A percentile compares a stretch with the other conserved stretches of the same genome.
These are phyloP conservation scores for Teunomyces funiuensis DNA, from an alignment of 805 yeast species.

Conservation along the genomic window DNA sequence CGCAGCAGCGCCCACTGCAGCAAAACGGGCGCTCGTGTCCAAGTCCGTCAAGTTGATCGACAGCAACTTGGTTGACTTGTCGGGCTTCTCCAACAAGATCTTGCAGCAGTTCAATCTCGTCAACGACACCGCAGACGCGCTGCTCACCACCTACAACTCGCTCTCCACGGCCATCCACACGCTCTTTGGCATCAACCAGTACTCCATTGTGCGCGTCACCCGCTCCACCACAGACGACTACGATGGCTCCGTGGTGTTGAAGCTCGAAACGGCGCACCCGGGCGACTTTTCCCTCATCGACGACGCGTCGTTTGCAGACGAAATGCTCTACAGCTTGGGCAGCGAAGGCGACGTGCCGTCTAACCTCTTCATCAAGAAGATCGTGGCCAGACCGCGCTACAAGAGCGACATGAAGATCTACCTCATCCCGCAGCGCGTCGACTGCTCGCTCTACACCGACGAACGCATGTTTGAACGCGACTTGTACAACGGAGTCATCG, in stretches of 20 bases:
- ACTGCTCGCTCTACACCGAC: conserved; percentile 46
- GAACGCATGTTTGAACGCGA: conserved; percentile 53
- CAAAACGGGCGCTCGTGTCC: conserved; percentile 13
- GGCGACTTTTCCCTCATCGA: conserved; percentile 52
- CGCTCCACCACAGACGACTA: conserved; percentile 53
- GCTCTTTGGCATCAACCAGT: conserved; percentile 42
- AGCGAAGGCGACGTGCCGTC: conserved; percentile 43
- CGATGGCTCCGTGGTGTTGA: conserved; percentile 52
- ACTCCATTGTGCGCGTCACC: conserved; percentile 51
- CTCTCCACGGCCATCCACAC: conserved; percentile 47
- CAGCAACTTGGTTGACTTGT: conserved; percentile 37
- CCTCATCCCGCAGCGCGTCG: conserved; percentile 43
- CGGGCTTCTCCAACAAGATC: conserved; percentile 35
- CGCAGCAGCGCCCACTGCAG: background rate
- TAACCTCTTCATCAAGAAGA: conserved; percentile 53
- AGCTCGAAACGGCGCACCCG: conserved; percentile 55
- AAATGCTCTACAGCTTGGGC: conserved; percentile 41
- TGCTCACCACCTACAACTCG: conserved; percentile 36
- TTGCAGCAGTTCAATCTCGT: conserved; percentile 30
- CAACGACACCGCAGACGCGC: conserved; percentile 10
- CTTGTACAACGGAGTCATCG: conserved; percentile 48
- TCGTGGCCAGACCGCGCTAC: conserved; percentile 61
- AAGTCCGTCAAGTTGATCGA: conserved; percentile 38
- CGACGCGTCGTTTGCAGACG: conserved; percentile 44
- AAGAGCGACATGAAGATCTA: conserved; percentile 64